Evolutionary conservation across 306 rosid species (phyloP).

Genomic region (Albizia julibrissin): DNA sequence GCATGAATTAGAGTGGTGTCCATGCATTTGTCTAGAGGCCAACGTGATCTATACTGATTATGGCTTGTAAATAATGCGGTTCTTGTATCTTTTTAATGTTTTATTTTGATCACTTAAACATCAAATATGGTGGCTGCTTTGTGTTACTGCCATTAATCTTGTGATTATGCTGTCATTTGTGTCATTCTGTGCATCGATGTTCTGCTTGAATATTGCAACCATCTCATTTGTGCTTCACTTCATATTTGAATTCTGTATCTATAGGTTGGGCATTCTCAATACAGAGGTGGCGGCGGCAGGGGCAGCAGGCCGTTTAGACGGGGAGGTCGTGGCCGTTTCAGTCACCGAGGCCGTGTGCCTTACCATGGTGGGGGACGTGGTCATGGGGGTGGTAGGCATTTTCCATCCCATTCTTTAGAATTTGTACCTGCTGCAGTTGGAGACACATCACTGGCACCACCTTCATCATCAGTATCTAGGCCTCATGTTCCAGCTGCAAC

Average conservation of each 20-base stretch:
- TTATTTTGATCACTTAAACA: not conserved
- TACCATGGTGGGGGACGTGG: conserved; percentile 46
- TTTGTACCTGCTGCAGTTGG: conserved; percentile 48
- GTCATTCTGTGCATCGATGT: conserved; percentile 16
- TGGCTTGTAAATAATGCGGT: not conserved
- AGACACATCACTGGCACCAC: conserved; percentile 39
- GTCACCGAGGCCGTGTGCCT: conserved; percentile 12
- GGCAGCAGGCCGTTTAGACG: conserved; percentile 72
- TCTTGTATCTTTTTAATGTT: not conserved
- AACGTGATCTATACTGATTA: not conserved
- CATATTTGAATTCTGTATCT: conserved; percentile 46
- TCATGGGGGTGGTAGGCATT: conserved; percentile 50
- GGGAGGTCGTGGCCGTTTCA: conserved; percentile 54
- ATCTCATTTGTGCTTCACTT: conserved; percentile 42
- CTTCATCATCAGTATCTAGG: conserved; percentile 49
- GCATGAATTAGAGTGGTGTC: not conserved
- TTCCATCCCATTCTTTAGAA: conserved; percentile 50
- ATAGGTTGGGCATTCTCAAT: conserved; percentile 66
- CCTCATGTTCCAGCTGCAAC: conserved; percentile 57
- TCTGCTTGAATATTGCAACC: conserved; percentile 30
- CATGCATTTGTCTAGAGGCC: not conserved
- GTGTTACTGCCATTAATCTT: not conserved
- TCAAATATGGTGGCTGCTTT: conserved; percentile 16
- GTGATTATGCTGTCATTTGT: conserved; percentile 24
- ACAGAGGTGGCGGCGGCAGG: conserved; percentile 76